Percentiles rank a stretch among this genome's conserved stretches.
Evolutionary conservation across 2,329 filamentous ascomycete species (phyloP).

Genomic region (Neofusicoccum cordaticola): DNA sequence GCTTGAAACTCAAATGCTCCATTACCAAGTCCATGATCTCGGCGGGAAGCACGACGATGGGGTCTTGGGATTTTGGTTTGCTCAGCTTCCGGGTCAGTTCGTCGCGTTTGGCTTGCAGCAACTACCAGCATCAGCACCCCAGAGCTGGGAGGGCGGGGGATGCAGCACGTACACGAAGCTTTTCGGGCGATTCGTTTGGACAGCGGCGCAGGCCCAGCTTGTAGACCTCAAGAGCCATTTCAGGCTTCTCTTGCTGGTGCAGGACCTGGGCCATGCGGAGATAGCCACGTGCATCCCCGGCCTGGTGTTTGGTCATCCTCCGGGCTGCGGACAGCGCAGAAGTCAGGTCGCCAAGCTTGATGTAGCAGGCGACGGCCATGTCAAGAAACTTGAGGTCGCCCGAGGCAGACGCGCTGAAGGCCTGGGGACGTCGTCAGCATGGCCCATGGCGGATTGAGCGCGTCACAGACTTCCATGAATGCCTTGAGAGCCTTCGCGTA

Average conservation of each 20-base stretch:
- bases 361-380: conserved; percentile 54
- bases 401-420: conserved; percentile 19
- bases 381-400: conserved; percentile 48
- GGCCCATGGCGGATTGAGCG: not conserved
- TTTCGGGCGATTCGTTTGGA: conserved; percentile 21
- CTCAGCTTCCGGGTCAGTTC: conserved; percentile 44
- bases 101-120: conserved; percentile 47
- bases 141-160: not conserved
- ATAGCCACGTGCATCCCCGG: conserved; percentile 51
- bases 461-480: conserved; percentile 25
- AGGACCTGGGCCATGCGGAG: conserved; percentile 53
- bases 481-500: conserved; percentile 34
- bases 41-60: conserved; percentile 52
- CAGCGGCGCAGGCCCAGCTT: conserved; percentile 52
- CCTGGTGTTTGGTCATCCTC: conserved; percentile 52
- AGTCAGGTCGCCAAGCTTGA: conserved; percentile 51
- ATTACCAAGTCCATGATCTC: conserved; percentile 55
- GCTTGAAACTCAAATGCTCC: conserved; percentile 50
- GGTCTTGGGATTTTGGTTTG: conserved; percentile 47
- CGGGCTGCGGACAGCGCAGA: conserved; percentile 57
- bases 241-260: conserved; percentile 48
- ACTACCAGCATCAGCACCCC: not conserved
- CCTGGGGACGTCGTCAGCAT: not conserved
- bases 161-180: conserved; percentile 28
- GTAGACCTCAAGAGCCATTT: conserved; percentile 57